A percentile compares a stretch with the other conserved stretches of the same genome.
phyloP scores from a whole-genome alignment of 495 filamentous ascomycete species.

The Trichoderma reesei region DNA sequence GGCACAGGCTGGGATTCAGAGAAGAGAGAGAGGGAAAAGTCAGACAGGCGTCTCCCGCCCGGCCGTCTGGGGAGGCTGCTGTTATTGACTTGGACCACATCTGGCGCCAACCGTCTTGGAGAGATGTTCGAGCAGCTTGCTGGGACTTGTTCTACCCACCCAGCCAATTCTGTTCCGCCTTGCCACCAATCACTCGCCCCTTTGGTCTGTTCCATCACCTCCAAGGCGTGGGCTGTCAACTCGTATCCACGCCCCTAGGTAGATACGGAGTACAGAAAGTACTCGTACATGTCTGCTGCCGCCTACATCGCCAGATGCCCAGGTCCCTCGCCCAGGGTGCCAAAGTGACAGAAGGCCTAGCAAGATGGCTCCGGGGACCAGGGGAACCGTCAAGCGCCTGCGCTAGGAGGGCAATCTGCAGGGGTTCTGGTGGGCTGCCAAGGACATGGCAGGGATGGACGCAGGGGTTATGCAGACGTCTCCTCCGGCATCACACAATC shows the following conservation, averaged over 20 bases:
- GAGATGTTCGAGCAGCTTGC: background rate
- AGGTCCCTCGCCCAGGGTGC: background rate
- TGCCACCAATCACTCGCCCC: constrained; percentile 3
- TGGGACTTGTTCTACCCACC: constrained; percentile 1
- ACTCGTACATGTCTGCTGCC: background rate
- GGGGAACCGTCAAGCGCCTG: background rate
- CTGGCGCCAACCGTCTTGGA: background rate
- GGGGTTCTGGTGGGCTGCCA: background rate
- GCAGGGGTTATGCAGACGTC: constrained; percentile 2
- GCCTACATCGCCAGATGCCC: background rate
- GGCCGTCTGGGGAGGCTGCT: background rate
- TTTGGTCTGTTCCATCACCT: background rate
- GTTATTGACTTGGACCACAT: constrained; percentile 1
- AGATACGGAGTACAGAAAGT: background rate
- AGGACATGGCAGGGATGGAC: background rate
- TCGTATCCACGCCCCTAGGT: constrained; percentile 3
- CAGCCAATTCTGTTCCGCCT: background rate
- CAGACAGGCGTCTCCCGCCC: background rate
- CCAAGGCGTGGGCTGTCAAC: background rate
- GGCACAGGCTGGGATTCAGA: background rate
- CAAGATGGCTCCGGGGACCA: background rate
- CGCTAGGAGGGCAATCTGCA: background rate
- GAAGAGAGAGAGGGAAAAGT: background rate
- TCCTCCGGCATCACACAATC: background rate
- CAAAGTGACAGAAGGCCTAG: background rate